phyloP scores from a whole-genome alignment of 345 rosid genomes.

The Citrus unshiu region DNA sequence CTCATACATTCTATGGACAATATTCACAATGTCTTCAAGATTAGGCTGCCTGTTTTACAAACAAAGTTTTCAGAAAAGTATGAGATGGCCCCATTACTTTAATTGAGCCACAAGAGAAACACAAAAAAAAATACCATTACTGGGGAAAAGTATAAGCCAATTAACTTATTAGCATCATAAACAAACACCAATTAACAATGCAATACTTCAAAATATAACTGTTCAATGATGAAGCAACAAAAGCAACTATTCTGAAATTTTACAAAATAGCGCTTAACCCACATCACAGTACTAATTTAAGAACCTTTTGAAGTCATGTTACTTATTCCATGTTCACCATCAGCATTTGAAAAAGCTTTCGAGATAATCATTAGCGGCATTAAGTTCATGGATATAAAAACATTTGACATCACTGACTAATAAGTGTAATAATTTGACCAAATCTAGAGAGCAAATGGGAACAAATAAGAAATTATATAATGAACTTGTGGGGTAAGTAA shows the following conservation, averaged over 20 bases:
- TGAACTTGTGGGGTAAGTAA: neutral
- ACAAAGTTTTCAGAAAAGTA: slow-evolving; percentile 13
- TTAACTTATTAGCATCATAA: neutral
- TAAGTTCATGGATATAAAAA: too few relatives aligned
- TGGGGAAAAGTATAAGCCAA: neutral
- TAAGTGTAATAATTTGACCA: neutral
- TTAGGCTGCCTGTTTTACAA: slow-evolving; percentile 80
- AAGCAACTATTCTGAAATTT: neutral
- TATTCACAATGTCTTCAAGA: slow-evolving; percentile 75
- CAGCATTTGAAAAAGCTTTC: neutral
- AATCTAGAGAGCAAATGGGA: neutral
- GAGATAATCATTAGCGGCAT: neutral
- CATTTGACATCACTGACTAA: neutral
- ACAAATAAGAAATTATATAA: neutral
- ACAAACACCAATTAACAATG: neutral
- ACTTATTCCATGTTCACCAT: neutral
- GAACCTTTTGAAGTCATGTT: neutral
- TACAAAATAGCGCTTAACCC: neutral
- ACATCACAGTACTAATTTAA: neutral
- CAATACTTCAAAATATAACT: neutral
- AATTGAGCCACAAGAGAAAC: neutral
- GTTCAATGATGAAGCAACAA: neutral
- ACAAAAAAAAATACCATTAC: neutral
- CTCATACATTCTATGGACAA: slow-evolving; percentile 84
- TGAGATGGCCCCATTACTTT: slow-evolving; percentile 1